Evolutionary conservation across 2,329 filamentous ascomycete species (phyloP).

Genomic region (Xylariaceae sp.): DNA sequence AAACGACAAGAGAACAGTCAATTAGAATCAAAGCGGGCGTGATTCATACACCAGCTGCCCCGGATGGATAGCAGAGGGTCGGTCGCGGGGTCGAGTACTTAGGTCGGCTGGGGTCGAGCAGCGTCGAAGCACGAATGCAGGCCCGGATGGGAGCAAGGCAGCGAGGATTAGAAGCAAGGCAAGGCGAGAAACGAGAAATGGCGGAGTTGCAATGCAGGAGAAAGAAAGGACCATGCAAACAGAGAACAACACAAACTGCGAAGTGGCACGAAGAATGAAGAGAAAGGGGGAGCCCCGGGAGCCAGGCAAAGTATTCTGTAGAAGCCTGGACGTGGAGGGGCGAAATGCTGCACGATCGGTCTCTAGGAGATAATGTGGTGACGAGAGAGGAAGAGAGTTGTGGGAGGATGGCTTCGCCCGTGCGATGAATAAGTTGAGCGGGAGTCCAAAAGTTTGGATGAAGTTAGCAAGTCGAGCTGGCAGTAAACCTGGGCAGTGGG

Average conservation of each 20-base stretch:
- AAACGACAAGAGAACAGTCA: conserved; percentile 18
- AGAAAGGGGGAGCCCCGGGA: conserved; percentile 8
- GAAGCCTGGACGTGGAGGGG: conserved; percentile 5
- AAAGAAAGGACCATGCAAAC: conserved; percentile 6
- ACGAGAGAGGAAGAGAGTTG: conserved; percentile 8
- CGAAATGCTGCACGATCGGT: conserved; percentile 4
- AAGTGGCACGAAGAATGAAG: conserved; percentile 7
- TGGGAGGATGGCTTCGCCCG: conserved; percentile 7
- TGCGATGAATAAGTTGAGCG: conserved; percentile 13
- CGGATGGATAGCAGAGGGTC: conserved; percentile 13
- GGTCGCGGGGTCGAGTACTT: conserved; percentile 9
- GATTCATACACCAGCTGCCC: conserved; percentile 7
- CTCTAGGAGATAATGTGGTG: conserved; percentile 19
- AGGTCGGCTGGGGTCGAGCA: conserved; percentile 2
- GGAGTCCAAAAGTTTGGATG: conserved; percentile 22
- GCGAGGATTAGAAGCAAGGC: conserved; percentile 10
- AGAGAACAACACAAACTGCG: conserved; percentile 13
- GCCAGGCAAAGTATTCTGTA: conserved; percentile 10
- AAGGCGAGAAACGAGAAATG: conserved; percentile 12
- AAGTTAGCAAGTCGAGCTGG: conserved; percentile 18
- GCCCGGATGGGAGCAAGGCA: conserved; percentile 16
- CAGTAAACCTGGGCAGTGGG: conserved; percentile 2
- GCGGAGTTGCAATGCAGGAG: conserved; percentile 9
- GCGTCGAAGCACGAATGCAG: conserved; percentile 9
- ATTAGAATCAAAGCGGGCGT: conserved; percentile 27